These are phyloP conservation scores for Austroboletus eburneus DNA, from an alignment of 768 basidiomycete genomes.

Conservation along the genomic window DNA sequence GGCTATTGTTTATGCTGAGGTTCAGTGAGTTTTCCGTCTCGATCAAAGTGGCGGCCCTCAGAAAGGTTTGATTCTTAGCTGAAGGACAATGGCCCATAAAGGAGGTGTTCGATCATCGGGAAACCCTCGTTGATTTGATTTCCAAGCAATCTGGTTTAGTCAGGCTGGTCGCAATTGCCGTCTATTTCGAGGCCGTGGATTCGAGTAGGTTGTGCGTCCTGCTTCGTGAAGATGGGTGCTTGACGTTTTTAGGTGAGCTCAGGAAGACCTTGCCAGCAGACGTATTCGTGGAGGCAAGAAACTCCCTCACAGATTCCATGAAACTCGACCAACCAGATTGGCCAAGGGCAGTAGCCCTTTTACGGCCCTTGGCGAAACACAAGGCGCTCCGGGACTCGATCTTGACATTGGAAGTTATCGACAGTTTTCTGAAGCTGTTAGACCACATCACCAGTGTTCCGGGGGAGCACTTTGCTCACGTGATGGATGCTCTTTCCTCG, in stretches of 20 bases:
- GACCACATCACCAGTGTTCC: constrained; percentile 3
- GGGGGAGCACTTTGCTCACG: constrained; percentile 9
- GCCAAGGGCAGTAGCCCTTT: constrained; percentile 15
- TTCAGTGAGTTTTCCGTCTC: constrained; percentile 7
- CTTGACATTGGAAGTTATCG: constrained; percentile 4
- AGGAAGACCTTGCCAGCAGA: constrained; percentile 1
- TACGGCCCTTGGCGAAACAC: constrained; percentile 14
- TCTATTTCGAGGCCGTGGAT: constrained; percentile 11
- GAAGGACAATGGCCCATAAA: constrained; percentile 1
- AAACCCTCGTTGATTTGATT: constrained; percentile 4
- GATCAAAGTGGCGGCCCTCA: background rate
- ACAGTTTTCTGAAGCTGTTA: constrained; percentile 9
- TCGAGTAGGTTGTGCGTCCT: constrained; percentile 2
- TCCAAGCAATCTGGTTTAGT: constrained; percentile 4
- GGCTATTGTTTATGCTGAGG: constrained; percentile 16
- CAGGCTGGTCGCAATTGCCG: constrained; percentile 12
- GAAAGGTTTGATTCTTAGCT: background rate
- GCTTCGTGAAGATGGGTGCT: background rate
- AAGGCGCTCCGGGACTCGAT: constrained; percentile 8
- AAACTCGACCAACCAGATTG: constrained; percentile 11
- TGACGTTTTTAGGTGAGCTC: background rate
- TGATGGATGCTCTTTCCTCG: constrained; percentile 15
- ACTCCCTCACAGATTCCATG: constrained; percentile 1
- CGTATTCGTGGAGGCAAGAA: constrained; percentile 4
- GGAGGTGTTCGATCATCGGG: constrained; percentile 1